Conservation (phyloP, 805 yeast genomes). For the Tetrapisispora nanseiensis region DNA sequence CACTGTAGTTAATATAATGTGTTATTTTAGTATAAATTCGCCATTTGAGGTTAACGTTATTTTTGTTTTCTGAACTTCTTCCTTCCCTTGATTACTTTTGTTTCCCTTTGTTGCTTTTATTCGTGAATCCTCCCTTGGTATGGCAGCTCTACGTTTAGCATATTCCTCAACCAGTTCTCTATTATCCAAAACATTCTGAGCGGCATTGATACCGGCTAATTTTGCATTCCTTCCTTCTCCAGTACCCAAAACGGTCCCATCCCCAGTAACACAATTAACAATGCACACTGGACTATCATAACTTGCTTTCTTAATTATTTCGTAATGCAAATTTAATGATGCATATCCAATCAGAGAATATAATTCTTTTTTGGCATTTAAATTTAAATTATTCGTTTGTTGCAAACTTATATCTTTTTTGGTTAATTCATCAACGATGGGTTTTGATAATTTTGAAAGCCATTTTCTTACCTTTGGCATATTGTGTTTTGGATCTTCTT, state of each 20-base stretch:
- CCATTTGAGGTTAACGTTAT: constrained; percentile 7
- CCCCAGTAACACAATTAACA: constrained; percentile 58
- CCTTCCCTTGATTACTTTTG: constrained; percentile 1
- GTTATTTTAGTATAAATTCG: constrained; percentile 5
- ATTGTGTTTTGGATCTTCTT: constrained; percentile 37
- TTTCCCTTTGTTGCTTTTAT: constrained; percentile 6
- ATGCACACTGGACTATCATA: constrained; percentile 34
- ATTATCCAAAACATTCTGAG: constrained; percentile 64
- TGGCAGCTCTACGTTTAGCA: constrained; percentile 44
- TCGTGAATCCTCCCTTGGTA: constrained; percentile 35
- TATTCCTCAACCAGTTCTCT: constrained; percentile 53
- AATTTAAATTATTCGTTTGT: constrained; percentile 34
- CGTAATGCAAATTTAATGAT: constrained; percentile 50
- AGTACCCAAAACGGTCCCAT: constrained; percentile 52
- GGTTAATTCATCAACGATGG: constrained; percentile 29
- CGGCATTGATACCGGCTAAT: constrained; percentile 79
- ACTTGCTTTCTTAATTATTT: constrained; percentile 32
- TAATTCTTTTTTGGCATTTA: constrained; percentile 66
- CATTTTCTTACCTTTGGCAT: constrained; percentile 44
- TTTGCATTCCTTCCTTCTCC: constrained; percentile 64
- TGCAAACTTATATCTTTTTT: constrained; percentile 20
- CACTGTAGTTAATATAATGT: neutral
- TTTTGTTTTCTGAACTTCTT: neutral
- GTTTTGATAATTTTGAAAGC: constrained; percentile 44
- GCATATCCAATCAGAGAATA: constrained; percentile 78